Evolutionary conservation across 1,284 basidiomycete species (phyloP), one percentile per base, ranked within the genome.

Genomic region (Pseudozyma hubeiensis): DNA sequence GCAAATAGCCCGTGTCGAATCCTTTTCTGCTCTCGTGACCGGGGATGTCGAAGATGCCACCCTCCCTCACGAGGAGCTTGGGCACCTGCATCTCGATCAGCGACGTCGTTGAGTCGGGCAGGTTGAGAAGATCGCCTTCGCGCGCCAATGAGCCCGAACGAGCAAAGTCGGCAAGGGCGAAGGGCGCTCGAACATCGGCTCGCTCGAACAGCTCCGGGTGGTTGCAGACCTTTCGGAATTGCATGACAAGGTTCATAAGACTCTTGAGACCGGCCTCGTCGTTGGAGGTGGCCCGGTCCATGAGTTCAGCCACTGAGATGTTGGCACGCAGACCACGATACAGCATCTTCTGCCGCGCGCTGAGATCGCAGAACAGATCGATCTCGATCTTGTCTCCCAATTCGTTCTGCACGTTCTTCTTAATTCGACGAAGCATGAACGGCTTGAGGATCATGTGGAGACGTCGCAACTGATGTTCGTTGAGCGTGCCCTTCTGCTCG

Each of bases 321-420:
- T 97, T 94, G 50, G 93, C 91, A 29, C 95, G 89, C 39, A 99
- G 87, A 30, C 90, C 93, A 67, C 91, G 91, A 86, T 99, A 99
- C 82, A 99, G 89, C n/a, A 90, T 88, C 62, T 94, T 91, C 83
- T 99, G 97, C 19, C 96, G 90, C 31, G 94, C 93, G 79, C 93
- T 96, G 60, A 99, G 88, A 81, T 98, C 94, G 70, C 97, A 94
- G 80, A 92, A 93, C 47, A 99, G 89, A 84, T 99, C 97, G 77
- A 93, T 91, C 86, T 99, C 97, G 80, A 99, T 98, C 93, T 99
- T 99, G 84, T 99, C 97, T 77, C 95, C 96, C n/a, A 99, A 89
- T 86, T 99, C 97, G 84, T 99, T 99, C 86, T 99, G 97, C 16
- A 99, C 97, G 85, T 99, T 94, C 72, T 94, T 91, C 87, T 99